Conservation (phyloP, 371 early-diverging fungal species). For the Lichtheimia ornata region DNA sequence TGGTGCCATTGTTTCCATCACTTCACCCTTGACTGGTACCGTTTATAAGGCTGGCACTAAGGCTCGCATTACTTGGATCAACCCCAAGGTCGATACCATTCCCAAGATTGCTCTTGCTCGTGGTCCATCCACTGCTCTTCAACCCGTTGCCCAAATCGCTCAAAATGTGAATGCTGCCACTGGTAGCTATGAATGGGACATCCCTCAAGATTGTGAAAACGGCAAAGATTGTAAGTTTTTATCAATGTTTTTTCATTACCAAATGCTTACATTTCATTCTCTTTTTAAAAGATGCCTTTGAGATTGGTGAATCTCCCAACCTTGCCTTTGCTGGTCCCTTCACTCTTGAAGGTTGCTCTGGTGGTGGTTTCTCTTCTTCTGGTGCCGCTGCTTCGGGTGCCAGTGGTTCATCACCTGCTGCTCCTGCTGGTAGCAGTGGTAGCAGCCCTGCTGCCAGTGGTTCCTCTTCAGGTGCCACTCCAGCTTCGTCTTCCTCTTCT, state of each 20-base stretch:
- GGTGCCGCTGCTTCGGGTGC: not conserved
- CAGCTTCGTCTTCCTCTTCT: slow-evolving; percentile 4
- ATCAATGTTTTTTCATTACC: not conserved
- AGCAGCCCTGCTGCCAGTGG: slow-evolving; percentile 10
- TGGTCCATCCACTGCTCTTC: slow-evolving; percentile 27
- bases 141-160: slow-evolving; percentile 26
- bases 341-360: slow-evolving; percentile 40
- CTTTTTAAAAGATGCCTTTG: slow-evolving; percentile 42
- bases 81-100: slow-evolving; percentile 20
- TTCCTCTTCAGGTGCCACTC: slow-evolving; percentile 3
- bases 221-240: slow-evolving; percentile 28
- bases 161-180: slow-evolving; percentile 21
- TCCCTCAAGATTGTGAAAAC: slow-evolving; percentile 24
- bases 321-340: slow-evolving; percentile 54
- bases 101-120: slow-evolving; percentile 21
- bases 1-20: slow-evolving; percentile 21
- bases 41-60: slow-evolving; percentile 24
- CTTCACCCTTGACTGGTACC: slow-evolving; percentile 25
- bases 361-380: slow-evolving; percentile 18
- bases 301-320: slow-evolving; percentile 48
- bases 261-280: not conserved
- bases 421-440: slow-evolving; percentile 5
- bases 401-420: slow-evolving; percentile 4
- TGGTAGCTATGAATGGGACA: slow-evolving; percentile 22
- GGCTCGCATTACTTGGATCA: slow-evolving; percentile 29